These are phyloP conservation scores for Angophora floribunda DNA, from an alignment of 345 rosid genomes.

Conservation along the genomic window DNA sequence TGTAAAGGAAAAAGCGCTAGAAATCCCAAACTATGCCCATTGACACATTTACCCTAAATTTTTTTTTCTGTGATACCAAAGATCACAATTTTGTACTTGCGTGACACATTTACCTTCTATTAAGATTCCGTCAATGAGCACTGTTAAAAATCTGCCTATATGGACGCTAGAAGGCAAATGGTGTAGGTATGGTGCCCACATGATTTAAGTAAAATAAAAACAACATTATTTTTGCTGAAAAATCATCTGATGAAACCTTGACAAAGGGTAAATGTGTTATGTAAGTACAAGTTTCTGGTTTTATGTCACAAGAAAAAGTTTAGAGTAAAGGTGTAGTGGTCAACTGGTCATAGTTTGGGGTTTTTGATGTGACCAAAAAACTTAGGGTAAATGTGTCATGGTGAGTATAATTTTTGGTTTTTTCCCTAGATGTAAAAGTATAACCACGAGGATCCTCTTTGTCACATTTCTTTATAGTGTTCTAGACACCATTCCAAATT, in stretches of 20 bases:
- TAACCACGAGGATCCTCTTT: background rate
- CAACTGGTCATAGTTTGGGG: background rate
- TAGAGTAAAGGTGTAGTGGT: background rate
- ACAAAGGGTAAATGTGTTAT: background rate
- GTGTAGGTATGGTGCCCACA: background rate
- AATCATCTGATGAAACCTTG: background rate
- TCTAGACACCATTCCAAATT: background rate
- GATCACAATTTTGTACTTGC: no score
- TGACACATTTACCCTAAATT: background rate
- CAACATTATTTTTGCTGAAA: background rate
- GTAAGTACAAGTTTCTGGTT: background rate
- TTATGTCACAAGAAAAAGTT: background rate
- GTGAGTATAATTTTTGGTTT: fast-evolving
- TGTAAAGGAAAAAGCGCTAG: no score
- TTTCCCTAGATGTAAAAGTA: background rate
- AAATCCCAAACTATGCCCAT: background rate
- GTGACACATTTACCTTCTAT: background rate
- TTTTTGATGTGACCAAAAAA: background rate
- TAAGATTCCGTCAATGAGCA: background rate
- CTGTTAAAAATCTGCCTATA: background rate
- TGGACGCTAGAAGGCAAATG: background rate
- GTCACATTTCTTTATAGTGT: background rate
- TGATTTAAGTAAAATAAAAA: background rate
- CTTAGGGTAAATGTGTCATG: background rate
- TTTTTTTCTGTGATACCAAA: no score